phyloP scores from a whole-genome alignment of 148 eudicot genomes.

The Cornus suecica region DNA sequence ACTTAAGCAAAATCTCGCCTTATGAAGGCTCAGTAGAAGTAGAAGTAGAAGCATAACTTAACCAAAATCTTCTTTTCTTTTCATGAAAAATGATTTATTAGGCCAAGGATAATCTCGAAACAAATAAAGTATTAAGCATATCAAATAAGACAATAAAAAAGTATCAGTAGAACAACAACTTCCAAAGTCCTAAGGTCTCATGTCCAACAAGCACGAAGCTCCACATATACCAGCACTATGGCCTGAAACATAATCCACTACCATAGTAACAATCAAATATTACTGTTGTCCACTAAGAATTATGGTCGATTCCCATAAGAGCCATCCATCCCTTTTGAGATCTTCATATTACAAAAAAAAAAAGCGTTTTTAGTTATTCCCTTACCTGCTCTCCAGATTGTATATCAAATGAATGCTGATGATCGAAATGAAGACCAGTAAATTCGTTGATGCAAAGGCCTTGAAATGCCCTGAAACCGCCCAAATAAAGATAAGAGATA shows the following conservation, averaged over 20 bases:
- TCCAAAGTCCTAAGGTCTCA: background rate
- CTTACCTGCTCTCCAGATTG: conserved; percentile 94
- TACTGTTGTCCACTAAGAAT: background rate
- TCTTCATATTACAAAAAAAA: background rate
- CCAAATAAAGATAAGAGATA: background rate
- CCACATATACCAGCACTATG: background rate
- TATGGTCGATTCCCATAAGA: background rate
- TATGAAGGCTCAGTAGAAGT: background rate
- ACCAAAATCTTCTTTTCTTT: too few species aligned
- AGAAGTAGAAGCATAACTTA: background rate
- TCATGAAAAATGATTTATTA: too few species aligned
- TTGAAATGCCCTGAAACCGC: conserved; percentile 82
- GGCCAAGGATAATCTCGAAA: too few species aligned
- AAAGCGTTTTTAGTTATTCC: background rate
- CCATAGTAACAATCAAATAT: background rate
- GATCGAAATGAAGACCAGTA: conserved; percentile 82
- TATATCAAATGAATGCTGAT: conserved; percentile 71
- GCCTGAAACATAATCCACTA: background rate
- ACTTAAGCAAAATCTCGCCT: background rate
- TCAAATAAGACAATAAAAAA: background rate
- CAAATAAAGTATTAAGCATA: background rate
- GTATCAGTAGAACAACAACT: background rate
- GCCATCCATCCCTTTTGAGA: background rate
- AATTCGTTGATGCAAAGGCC: conserved; percentile 99
- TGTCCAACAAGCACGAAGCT: background rate